Evolutionary conservation across 177 flowering plant genomes (phyloP), one percentile per base, ranked within the genome.

Genomic region (Vitis hybrid): DNA sequence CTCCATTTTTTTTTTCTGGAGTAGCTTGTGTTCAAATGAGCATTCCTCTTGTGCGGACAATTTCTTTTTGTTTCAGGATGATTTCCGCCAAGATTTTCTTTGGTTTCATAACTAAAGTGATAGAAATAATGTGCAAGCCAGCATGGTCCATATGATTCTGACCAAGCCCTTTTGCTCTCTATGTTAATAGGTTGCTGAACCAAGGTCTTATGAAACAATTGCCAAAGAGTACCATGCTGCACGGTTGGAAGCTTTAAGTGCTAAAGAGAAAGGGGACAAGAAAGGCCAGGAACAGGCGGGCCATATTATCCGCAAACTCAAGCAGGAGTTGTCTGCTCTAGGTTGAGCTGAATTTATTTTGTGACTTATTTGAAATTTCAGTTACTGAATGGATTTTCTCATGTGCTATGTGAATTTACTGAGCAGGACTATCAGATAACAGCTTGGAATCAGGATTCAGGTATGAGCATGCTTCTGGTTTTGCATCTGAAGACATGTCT

Each of bases 251-350:
- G 98, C 97, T 63, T 29, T 80, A 50, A 75, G 72, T 69, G 98
- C 98, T 58, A 94, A 94, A 81, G 89, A 79, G 74, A 84, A 70
- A 77, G 74, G 86, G 12, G 93, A 94, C 83, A 94, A 89, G 78
- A 81, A 83, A 77, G 74, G 71, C 39, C 94, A 92, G 79, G 90
- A 92, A 71, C 72, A 49, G 67, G 93, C 97, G 11, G 92, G 97
- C 67, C 74, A 66, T 29, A 69, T 74, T 16, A 94, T 94, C 71
- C 86, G 94, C 80, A 79, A 87, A 66, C 93, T 94, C 69, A 94
- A 89, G 81, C 93, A 90, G 73, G 97, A 94, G 81, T 79, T 94
- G 73, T 79, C 89, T 78, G 82, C 86, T 70, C 71, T 88, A 84
- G 98, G 98, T 92, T 65, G 19, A 20, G 19, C 67, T 63, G 19